Conservation (phyloP, 83 land plant species). For the Thuja plicata region DNA sequence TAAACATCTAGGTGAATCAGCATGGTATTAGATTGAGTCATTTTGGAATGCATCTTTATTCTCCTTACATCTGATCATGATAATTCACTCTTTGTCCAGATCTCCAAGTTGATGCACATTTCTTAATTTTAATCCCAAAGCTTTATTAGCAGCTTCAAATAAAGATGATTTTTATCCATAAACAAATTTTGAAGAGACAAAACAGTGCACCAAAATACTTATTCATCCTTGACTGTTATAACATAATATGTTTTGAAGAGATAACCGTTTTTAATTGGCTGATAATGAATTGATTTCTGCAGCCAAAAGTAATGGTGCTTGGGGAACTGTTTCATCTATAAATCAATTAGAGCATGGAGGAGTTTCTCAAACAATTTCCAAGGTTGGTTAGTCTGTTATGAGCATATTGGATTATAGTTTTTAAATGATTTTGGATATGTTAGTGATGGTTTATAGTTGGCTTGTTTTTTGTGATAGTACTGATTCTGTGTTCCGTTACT, state of each 20-base stretch:
- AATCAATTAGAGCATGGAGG: constrained; percentile 1
- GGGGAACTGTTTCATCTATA: constrained; percentile 7
- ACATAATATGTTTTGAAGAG: neutral
- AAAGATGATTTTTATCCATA: constrained; percentile 1
- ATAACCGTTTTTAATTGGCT: neutral
- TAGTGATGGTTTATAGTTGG: neutral
- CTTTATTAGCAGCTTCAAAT: constrained; percentile 20
- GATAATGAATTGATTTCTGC: neutral
- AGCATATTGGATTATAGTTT: neutral
- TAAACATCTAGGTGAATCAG: neutral
- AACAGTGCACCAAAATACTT: neutral
- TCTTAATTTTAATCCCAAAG: constrained; percentile 13
- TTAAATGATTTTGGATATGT: neutral
- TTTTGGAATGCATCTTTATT: constrained; percentile 24
- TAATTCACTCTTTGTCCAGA: constrained; percentile 14
- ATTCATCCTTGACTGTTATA: neutral
- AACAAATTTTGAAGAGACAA: neutral
- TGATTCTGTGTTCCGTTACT: neutral
- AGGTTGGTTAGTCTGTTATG: neutral
- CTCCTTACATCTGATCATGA: neutral
- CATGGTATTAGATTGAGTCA: constrained; percentile 19
- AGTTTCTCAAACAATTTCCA: constrained; percentile 4
- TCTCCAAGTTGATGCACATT: constrained; percentile 17
- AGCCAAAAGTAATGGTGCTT: constrained; percentile 4
- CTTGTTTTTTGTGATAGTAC: neutral